Conservation (phyloP, 2,329 filamentous ascomycete genomes). For the Magnaporthiopsis poae region DNA sequence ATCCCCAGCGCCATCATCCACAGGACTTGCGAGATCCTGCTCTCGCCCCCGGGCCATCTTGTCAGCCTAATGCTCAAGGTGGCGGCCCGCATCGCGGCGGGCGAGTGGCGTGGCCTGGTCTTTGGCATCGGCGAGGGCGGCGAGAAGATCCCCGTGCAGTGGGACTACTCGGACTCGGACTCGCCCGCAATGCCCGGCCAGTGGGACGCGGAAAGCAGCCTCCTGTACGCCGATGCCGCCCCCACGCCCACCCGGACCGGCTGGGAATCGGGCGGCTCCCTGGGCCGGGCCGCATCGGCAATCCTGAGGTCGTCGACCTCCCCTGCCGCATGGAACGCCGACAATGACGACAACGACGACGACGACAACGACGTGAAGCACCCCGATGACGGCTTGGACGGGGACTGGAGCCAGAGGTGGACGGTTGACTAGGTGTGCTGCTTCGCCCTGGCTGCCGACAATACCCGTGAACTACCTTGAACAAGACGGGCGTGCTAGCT, state of each 20-base stretch:
- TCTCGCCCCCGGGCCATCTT: slow-evolving; percentile 72
- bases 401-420: slow-evolving; percentile 2
- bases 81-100: slow-evolving; percentile 61
- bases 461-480: slow-evolving; percentile 1
- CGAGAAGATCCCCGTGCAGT: slow-evolving; percentile 46
- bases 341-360: not conserved
- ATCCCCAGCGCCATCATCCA: slow-evolving; percentile 58
- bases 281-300: not conserved
- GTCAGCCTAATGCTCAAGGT: slow-evolving; percentile 72
- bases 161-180: slow-evolving; percentile 50
- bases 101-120: slow-evolving; percentile 52
- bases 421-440: slow-evolving; percentile 6
- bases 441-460: slow-evolving; percentile 5
- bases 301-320: not conserved
- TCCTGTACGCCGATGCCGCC: not conserved
- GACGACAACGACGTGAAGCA: not conserved
- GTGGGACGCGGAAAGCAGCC: not conserved
- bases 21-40: slow-evolving; percentile 65
- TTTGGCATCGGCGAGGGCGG: slow-evolving; percentile 44
- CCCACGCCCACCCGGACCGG: too few relatives aligned
- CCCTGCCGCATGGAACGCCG: not conserved
- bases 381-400: not conserved
- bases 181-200: not conserved
- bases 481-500: not conserved
- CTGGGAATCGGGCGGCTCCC: not conserved